Evolutionary conservation across 768 basidiomycete genomes (phyloP).

Genomic region (Calocera viscosa): DNA sequence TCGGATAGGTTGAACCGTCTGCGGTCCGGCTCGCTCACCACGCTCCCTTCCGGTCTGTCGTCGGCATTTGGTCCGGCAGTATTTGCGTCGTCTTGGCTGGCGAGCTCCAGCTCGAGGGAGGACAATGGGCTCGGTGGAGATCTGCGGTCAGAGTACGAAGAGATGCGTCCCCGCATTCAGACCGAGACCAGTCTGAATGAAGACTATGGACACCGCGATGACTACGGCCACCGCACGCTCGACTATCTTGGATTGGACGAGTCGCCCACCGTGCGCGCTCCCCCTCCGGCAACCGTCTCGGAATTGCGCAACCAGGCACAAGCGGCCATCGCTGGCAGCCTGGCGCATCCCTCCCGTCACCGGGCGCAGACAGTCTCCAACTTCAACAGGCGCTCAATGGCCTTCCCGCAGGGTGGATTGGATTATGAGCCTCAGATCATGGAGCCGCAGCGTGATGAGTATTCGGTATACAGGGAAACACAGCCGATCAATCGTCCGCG

Average conservation of each 20-base stretch:
- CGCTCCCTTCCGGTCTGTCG: constrained; percentile 57
- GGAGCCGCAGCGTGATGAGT: constrained; percentile 54
- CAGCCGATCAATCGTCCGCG: constrained; percentile 48
- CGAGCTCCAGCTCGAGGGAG: constrained; percentile 26
- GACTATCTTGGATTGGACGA: constrained; percentile 95
- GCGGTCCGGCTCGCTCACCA: constrained; percentile 83
- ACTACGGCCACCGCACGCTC: constrained; percentile 85
- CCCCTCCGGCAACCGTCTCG: constrained; percentile 77
- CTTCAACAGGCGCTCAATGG: constrained; percentile 53
- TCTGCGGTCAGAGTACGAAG: constrained; percentile 56
- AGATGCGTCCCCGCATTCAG: constrained; percentile 67
- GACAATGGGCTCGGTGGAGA: constrained; percentile 41
- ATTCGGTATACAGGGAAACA: constrained; percentile 21
- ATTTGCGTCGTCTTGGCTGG: constrained; percentile 82
- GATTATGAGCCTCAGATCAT: constrained; percentile 44
- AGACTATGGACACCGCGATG: constrained; percentile 81
- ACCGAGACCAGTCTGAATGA: constrained; percentile 62
- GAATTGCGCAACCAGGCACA: constrained; percentile 84
- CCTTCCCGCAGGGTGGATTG: constrained; percentile 32
- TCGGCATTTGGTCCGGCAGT: constrained; percentile 76
- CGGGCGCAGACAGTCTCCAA: constrained; percentile 89
- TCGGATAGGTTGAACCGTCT: constrained; percentile 45
- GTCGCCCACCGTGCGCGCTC: constrained; percentile 39
- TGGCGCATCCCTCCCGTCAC: constrained; percentile 61
- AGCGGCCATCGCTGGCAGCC: constrained; percentile 73